Evolutionary conservation across 371 early-diverging fungal species (phyloP), one percentile per base, ranked within the genome.

Genomic region (Capillidium heterosporum): DNA sequence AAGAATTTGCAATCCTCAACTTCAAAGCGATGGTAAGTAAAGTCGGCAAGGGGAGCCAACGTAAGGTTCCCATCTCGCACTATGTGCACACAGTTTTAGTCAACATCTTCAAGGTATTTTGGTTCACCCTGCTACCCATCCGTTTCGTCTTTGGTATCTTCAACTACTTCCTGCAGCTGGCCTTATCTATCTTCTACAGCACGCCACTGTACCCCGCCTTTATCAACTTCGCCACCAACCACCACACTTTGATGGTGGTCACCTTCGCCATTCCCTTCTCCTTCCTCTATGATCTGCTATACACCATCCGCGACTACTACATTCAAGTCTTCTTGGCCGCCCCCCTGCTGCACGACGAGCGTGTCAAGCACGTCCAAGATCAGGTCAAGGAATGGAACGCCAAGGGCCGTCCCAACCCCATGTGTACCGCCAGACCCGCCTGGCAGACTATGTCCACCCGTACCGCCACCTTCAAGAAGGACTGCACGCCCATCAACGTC

Each of bases 391-490:
- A 49, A 39, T 65, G 65, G 66, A 58, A 66, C 17, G 62, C 49
- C 3, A 57, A 52, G 8, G 63, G 65, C 11, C 59, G 65, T 52
- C 58, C 62, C 44, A 64, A 51, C 39, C 21, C 21, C 15, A 39
- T 70, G 58, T 67, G 67, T 59, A 65, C 71, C 15, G 63, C 68
- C 21, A 61, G 71, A 7, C 68, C 68, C 1, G 63, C 62, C 11
- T 67, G 63, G 59, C 31, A 65, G 50, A 59, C 62, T 41, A 63
- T 68, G 57, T 60, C 55, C 27, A 58, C 54, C 27, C 61, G 60
- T 41, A 44, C 31, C 19, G 55, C 53, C 17, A 58, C 61, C 4
- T 64, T 59, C 53, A 61, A 61, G 54, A 43, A 59, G 13, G 35
- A 56, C 35, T 64, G 61, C 40, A 40, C 59, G 0, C 42, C 47